phyloP scores from a whole-genome alignment of 31 red algal species.

The Asparagopsis taxiformis region DNA sequence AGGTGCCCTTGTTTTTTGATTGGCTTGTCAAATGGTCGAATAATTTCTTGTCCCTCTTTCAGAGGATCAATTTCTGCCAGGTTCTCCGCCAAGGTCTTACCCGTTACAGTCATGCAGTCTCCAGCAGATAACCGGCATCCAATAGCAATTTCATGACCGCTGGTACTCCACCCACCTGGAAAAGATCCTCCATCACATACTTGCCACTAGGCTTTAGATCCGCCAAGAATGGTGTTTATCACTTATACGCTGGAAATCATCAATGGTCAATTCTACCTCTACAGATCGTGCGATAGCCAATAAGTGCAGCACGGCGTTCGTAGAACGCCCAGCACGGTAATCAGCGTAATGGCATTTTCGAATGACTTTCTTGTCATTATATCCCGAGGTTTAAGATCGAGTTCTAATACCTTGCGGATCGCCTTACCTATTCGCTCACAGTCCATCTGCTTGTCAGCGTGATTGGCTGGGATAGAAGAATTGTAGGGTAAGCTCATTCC shows the following conservation, averaged over 20 bases:
- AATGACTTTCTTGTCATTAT: constrained; percentile 46
- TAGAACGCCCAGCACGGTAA: constrained; percentile 49
- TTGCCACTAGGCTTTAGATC: constrained; percentile 52
- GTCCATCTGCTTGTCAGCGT: neutral
- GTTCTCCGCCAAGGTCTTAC: constrained; percentile 50
- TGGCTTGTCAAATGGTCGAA: constrained; percentile 1
- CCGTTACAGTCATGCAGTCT: constrained; percentile 49
- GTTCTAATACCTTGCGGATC: constrained; percentile 28
- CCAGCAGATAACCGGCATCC: constrained; percentile 39
- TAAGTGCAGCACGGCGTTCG: constrained; percentile 64
- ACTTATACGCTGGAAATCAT: constrained; percentile 32
- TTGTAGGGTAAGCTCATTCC: constrained; percentile 54
- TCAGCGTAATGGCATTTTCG: constrained; percentile 56
- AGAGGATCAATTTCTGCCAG: constrained; percentile 12
- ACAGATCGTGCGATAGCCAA: constrained; percentile 40
- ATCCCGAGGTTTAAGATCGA: constrained; percentile 33
- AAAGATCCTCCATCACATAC: constrained; percentile 56
- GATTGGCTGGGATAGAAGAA: constrained; percentile 17
- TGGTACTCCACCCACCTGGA: constrained; percentile 48
- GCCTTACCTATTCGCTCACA: neutral
- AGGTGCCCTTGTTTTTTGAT: constrained; percentile 23
- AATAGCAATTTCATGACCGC: constrained; percentile 50
- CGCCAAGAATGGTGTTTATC: constrained; percentile 23
- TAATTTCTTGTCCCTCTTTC: constrained; percentile 5
- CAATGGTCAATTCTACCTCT: constrained; percentile 40